These are phyloP conservation scores for Schrenkiella parvula DNA, from an alignment of 345 rosid species.

Conservation along the genomic window DNA sequence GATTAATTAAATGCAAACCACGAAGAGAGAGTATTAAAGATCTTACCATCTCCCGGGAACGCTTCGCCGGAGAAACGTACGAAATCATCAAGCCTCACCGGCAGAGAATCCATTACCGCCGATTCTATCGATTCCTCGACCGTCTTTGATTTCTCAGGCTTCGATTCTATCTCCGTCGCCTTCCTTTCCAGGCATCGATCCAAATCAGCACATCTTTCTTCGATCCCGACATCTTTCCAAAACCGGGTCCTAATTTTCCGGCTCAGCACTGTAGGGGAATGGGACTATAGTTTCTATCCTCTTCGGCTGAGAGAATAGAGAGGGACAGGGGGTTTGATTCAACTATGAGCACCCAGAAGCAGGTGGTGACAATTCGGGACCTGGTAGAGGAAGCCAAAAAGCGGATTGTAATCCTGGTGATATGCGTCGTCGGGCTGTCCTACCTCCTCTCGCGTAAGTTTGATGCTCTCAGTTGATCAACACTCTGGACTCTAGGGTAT, in stretches of 20 bases:
- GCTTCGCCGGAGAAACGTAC: slow-evolving; percentile 20
- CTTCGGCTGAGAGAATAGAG: neutral
- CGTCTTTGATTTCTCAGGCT: neutral
- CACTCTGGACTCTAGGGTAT: neutral
- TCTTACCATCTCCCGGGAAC: slow-evolving; percentile 20
- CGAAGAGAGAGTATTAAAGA: slow-evolving; percentile 2
- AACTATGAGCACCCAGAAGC: slow-evolving; percentile 58
- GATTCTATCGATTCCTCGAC: neutral
- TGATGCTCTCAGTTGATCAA: neutral
- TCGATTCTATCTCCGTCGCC: neutral
- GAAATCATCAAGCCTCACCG: slow-evolving; percentile 5
- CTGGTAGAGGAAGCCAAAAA: slow-evolving; percentile 95
- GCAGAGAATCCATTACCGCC: neutral
- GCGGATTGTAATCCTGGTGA: slow-evolving; percentile 72
- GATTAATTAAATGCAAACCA: slow-evolving; percentile 13
- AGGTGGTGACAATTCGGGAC: slow-evolving; percentile 61
- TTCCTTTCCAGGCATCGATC: neutral
- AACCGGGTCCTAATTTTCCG: neutral
- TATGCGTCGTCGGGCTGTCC: slow-evolving; percentile 90
- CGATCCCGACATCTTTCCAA: slow-evolving; percentile 23
- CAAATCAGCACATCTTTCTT: neutral
- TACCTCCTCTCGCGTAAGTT: slow-evolving; percentile 87
- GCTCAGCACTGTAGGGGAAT: neutral
- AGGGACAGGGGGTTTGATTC: neutral
- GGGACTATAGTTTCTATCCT: neutral